Evolutionary conservation across 2,329 filamentous ascomycete genomes (phyloP).

Genomic region (Penicillium expansum): DNA sequence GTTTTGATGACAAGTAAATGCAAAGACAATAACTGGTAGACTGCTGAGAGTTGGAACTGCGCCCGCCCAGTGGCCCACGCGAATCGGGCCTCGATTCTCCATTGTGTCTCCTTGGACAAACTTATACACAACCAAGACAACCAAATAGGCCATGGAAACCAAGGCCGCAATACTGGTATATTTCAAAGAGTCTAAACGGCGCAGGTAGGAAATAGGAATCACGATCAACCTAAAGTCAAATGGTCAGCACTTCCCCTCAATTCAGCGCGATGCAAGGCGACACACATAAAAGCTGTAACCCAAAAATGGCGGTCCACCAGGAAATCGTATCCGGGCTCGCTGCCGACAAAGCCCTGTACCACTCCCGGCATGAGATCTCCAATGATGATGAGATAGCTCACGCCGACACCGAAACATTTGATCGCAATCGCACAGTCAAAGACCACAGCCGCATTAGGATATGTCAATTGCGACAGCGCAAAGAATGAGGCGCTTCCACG

Average conservation of each 20-base stretch:
- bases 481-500: conserved; percentile 89
- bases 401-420: conserved; percentile 96
- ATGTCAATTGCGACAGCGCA: conserved; percentile 93
- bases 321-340: conserved; percentile 64
- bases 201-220: conserved; percentile 89
- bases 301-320: conserved; percentile 90
- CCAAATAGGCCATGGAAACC: conserved; percentile 89
- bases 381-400: conserved; percentile 98
- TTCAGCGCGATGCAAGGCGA: not conserved
- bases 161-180: conserved; percentile 93
- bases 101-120: conserved; percentile 76
- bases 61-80: conserved; percentile 74
- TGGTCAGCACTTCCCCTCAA: not conserved
- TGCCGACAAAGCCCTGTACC: conserved; percentile 71
- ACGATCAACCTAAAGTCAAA: conserved; percentile 67
- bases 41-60: conserved; percentile 76
- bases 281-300: conserved; percentile 92
- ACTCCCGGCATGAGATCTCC: conserved; percentile 98
- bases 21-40: conserved; percentile 93
- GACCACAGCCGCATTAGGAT: conserved; percentile 89
- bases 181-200: conserved; percentile 89
- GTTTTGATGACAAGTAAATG: conserved; percentile 99
- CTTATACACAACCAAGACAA: conserved; percentile 89
- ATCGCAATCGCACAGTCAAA: conserved; percentile 96
- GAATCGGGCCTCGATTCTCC: conserved; percentile 69